phyloP scores from a whole-genome alignment of 495 filamentous ascomycete species.

The Ramalina intermedia region DNA sequence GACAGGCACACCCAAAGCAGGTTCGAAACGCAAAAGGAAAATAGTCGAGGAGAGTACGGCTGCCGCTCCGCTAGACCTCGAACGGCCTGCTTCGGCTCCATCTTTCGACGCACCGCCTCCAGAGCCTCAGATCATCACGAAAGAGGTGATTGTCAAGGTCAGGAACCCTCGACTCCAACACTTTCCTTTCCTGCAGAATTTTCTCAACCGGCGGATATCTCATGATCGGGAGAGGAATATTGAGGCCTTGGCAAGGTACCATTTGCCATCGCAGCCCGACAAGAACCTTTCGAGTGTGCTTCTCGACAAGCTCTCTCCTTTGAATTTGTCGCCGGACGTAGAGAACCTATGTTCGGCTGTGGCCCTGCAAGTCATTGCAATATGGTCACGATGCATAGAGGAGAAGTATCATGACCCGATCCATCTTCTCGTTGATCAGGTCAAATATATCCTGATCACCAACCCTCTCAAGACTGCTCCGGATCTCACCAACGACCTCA shows the following conservation, averaged over 20 bases:
- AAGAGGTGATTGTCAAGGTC: not conserved
- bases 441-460: constrained; percentile 37
- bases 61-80: constrained; percentile 32
- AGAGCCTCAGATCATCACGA: not conserved
- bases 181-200: constrained; percentile 30
- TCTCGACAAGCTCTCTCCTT: constrained; percentile 34
- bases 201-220: constrained; percentile 41
- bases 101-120: not conserved
- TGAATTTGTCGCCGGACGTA: constrained; percentile 18
- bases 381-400: constrained; percentile 49
- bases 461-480: constrained; percentile 30
- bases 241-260: constrained; percentile 32
- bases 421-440: constrained; percentile 41
- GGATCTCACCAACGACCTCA: constrained; percentile 34
- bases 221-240: constrained; percentile 37
- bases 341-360: constrained; percentile 38
- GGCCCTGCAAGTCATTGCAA: constrained; percentile 32
- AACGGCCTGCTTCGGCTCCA: constrained; percentile 14
- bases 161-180: constrained; percentile 2
- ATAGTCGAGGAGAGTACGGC: constrained; percentile 38
- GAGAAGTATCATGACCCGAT: constrained; percentile 43
- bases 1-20: constrained; percentile 41
- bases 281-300: constrained; percentile 42
- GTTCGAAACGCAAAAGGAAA: constrained; percentile 48
- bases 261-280: constrained; percentile 40